phyloP scores from a whole-genome alignment of 257 asterid species.

The Paulownia fortunei region DNA sequence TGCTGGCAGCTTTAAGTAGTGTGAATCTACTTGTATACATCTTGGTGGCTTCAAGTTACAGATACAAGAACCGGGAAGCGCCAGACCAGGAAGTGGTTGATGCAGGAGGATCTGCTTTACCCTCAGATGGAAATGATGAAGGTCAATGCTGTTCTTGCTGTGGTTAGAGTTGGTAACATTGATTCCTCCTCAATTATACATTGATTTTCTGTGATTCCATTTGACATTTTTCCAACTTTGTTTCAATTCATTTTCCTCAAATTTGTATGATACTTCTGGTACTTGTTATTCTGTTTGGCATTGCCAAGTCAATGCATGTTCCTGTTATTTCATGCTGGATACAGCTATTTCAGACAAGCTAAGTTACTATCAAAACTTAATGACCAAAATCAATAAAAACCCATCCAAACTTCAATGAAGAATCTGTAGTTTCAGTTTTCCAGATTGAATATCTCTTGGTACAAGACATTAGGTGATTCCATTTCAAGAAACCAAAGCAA shows the following conservation, averaged over 20 bases:
- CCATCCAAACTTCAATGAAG: no score
- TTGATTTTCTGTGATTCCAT: neutral
- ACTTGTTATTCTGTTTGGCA: no score
- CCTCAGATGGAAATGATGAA: neutral
- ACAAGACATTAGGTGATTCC: no score
- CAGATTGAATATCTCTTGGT: no score
- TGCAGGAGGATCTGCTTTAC: neutral
- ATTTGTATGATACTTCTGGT: no score
- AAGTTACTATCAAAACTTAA: no score
- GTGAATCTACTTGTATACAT: conserved; percentile 41
- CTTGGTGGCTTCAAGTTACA: conserved; percentile 34
- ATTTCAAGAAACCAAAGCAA: no score
- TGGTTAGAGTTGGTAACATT: neutral
- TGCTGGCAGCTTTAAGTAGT: conserved; percentile 48
- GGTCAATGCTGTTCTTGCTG: neutral
- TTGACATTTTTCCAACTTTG: neutral
- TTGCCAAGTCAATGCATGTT: no score
- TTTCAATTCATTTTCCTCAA: neutral
- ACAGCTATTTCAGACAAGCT: no score
- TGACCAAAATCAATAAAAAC: no score
- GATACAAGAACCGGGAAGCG: conserved; percentile 26
- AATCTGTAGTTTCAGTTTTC: no score
- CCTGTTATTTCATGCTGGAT: no score
- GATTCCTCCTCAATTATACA: neutral
- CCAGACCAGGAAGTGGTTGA: neutral